Conservation (phyloP, 2,329 filamentous ascomycete genomes). For the Thelonectria rubi region DNA sequence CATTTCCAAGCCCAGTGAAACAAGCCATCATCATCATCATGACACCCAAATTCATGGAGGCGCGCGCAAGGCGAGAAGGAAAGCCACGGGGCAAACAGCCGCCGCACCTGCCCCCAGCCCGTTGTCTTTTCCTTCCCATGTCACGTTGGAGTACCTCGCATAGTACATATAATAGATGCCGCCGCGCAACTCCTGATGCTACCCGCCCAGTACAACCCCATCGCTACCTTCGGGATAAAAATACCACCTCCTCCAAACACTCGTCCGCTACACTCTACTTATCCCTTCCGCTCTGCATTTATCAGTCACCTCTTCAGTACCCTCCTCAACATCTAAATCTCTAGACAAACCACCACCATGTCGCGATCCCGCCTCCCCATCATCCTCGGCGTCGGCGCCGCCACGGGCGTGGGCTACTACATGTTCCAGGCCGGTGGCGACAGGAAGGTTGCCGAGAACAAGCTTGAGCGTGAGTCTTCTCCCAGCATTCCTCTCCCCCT, state of each 20-base stretch:
- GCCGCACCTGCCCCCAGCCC: neutral
- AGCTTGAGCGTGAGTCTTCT: slow-evolving; percentile 76
- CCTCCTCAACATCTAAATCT: neutral
- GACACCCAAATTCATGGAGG: slow-evolving; percentile 4
- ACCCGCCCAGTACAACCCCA: slow-evolving; percentile 18
- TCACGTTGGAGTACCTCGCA: neutral
- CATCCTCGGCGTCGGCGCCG: slow-evolving; percentile 69
- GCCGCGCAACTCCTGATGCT: slow-evolving; percentile 3
- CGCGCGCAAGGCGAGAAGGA: neutral
- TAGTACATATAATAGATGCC: neutral
- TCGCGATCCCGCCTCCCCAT: slow-evolving; percentile 60
- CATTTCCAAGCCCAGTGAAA: slow-evolving; percentile 35
- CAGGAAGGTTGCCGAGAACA: slow-evolving; percentile 83
- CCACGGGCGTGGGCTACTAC: slow-evolving; percentile 83
- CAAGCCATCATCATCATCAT: slow-evolving; percentile 32
- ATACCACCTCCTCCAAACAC: slow-evolving; percentile 11
- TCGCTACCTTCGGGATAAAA: slow-evolving; percentile 15
- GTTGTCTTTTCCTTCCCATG: slow-evolving; percentile 6
- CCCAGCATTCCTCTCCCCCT: neutral
- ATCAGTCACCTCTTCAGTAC: neutral
- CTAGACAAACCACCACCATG: slow-evolving; percentile 25
- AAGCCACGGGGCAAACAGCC: neutral
- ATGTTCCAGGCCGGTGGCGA: slow-evolving; percentile 87
- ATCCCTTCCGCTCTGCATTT: no score
- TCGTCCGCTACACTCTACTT: no score